These are phyloP conservation scores for Cajanus cajan DNA, from an alignment of 306 rosid species.

Conservation along the genomic window DNA sequence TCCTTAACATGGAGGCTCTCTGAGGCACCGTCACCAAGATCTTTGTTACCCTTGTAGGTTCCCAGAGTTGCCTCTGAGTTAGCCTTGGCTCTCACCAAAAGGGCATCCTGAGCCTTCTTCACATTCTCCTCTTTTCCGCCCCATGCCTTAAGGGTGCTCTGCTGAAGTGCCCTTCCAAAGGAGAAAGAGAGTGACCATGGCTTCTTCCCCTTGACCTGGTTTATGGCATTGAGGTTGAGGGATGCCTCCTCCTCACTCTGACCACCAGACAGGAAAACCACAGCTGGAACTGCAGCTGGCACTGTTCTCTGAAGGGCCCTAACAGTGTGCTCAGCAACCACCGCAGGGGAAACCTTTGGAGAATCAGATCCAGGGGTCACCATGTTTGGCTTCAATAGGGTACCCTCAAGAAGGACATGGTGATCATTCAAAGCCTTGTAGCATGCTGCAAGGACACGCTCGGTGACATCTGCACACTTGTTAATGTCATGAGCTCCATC, in stretches of 20 bases:
- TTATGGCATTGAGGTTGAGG: slow-evolving; percentile 42
- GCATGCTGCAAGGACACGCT: slow-evolving; percentile 42
- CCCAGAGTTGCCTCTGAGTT: slow-evolving; percentile 45
- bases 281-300: slow-evolving; percentile 41
- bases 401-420: slow-evolving; percentile 44
- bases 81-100: slow-evolving; percentile 41
- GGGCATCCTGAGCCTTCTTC: slow-evolving; percentile 40
- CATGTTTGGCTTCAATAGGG: slow-evolving; percentile 49
- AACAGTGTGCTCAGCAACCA: slow-evolving; percentile 42
- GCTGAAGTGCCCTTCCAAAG: slow-evolving; percentile 51
- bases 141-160: slow-evolving; percentile 48
- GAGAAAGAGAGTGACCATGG: slow-evolving; percentile 51
- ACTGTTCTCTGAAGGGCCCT: slow-evolving; percentile 42
- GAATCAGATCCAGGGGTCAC: slow-evolving; percentile 43
- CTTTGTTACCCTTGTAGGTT: slow-evolving; percentile 38
- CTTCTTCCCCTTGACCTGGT: slow-evolving; percentile 47
- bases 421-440: slow-evolving; percentile 47
- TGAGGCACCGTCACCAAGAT: slow-evolving; percentile 39
- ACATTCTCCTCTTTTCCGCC: slow-evolving; percentile 42
- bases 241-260: slow-evolving; percentile 47
- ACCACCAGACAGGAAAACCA: slow-evolving; percentile 48
- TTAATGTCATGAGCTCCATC: slow-evolving; percentile 45
- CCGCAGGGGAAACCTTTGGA: slow-evolving; percentile 41
- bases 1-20: slow-evolving; percentile 32
- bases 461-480: slow-evolving; percentile 31